These are phyloP conservation scores for Malassezia globosa DNA, from an alignment of 1,284 basidiomycete species.

Conservation along the genomic window DNA sequence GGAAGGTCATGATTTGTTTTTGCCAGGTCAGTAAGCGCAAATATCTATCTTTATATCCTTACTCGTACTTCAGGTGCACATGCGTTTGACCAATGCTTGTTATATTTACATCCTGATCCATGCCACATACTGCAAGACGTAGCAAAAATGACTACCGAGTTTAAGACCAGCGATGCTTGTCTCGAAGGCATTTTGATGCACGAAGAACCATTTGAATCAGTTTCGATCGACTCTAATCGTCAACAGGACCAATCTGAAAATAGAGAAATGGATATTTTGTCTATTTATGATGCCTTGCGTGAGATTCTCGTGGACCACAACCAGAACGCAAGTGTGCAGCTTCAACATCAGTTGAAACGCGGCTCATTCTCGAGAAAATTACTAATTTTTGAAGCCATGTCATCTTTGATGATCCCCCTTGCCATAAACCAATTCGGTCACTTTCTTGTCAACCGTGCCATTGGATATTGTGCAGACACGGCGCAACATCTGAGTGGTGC, in stretches of 20 bases:
- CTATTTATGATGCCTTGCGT: not conserved
- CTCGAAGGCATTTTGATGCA: no score
- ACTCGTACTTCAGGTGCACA: not conserved
- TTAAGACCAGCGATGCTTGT: no score
- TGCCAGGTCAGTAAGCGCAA: no score
- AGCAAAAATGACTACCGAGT: no score
- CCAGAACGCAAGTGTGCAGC: conserved; percentile 29
- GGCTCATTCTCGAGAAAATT: conserved; percentile 14
- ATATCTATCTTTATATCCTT: not conserved
- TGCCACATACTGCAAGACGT: no score
- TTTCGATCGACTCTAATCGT: no score
- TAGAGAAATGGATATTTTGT: not conserved
- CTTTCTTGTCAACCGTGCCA: conserved; percentile 33
- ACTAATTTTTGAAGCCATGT: conserved; percentile 25
- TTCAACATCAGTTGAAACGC: conserved; percentile 39
- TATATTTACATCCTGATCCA: not conserved
- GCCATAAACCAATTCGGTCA: conserved; percentile 36
- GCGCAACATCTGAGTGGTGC: conserved; percentile 23
- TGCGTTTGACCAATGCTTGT: not conserved
- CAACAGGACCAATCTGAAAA: no score
- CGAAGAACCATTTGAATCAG: no score
- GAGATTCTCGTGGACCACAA: conserved; percentile 19
- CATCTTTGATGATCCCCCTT: conserved; percentile 19
- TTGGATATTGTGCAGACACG: not conserved
- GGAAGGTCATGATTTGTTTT: not conserved